phyloP scores from a whole-genome alignment of 805 yeast species.

The Sporopachydermia quercuum region DNA sequence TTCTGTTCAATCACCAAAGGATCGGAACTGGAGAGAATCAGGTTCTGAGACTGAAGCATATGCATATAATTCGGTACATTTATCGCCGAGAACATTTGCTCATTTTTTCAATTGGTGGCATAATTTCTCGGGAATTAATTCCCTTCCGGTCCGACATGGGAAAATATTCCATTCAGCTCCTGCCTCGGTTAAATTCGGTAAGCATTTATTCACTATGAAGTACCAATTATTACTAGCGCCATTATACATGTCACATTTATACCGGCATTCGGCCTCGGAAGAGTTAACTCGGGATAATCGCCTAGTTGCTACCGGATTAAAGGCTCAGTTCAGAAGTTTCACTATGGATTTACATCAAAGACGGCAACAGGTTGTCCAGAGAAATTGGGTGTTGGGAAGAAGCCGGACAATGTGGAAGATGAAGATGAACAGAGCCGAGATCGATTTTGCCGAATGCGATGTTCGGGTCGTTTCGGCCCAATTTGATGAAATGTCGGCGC shows the following conservation, averaged over 20 bases:
- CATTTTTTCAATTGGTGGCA: conserved; percentile 81
- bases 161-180: conserved; percentile 36
- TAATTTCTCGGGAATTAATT: conserved; percentile 62
- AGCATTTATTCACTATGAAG: conserved; percentile 61
- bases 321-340: conserved; percentile 40
- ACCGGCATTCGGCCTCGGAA: conserved; percentile 27
- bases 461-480: conserved; percentile 48
- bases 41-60: not conserved
- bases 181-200: conserved; percentile 53
- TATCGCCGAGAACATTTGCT: conserved; percentile 52
- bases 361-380: conserved; percentile 17
- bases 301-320: conserved; percentile 47
- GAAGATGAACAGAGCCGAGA: conserved; percentile 51
- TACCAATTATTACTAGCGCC: conserved; percentile 64
- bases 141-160: conserved; percentile 71
- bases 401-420: conserved; percentile 26
- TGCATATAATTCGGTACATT: conserved; percentile 61
- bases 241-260: conserved; percentile 59
- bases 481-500: conserved; percentile 40
- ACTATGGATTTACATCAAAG: conserved; percentile 54
- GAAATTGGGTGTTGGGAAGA: conserved; percentile 6
- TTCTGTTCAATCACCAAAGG: conserved; percentile 29
- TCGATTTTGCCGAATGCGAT: conserved; percentile 56
- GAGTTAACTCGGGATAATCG: conserved; percentile 14
- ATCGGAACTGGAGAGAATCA: conserved; percentile 10